These are phyloP conservation scores for Talaromyces sp. DNA, from an alignment of 2,329 filamentous ascomycete genomes.

Conservation along the genomic window DNA sequence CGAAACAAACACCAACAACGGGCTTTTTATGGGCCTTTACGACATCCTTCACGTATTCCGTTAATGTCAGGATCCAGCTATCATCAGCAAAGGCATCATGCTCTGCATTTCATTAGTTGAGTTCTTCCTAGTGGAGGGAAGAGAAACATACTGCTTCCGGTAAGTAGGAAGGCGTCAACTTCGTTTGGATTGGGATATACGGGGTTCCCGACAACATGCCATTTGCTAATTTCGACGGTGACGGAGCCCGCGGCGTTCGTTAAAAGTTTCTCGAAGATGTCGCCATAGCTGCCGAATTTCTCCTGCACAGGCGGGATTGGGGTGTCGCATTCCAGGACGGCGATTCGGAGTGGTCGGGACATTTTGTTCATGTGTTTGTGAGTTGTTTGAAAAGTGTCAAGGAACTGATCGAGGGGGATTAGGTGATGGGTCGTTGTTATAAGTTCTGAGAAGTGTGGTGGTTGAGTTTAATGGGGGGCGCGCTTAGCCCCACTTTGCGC, in stretches of 20 bases:
- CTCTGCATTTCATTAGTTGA: constrained; percentile 17
- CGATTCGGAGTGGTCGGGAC: constrained; percentile 23
- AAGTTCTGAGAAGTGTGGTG: neutral
- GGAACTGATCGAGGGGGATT: neutral
- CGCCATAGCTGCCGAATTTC: constrained; percentile 27
- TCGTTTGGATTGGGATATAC: constrained; percentile 27
- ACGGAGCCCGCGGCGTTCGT: constrained; percentile 14
- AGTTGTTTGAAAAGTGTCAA: neutral
- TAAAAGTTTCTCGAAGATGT: constrained; percentile 31
- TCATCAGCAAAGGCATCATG: constrained; percentile 49
- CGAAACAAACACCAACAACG: constrained; percentile 53
- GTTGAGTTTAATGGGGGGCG: neutral
- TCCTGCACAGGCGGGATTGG: constrained; percentile 27
- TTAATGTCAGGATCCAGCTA: constrained; percentile 50
- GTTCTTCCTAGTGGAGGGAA: fast-evolving
- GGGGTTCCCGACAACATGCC: constrained; percentile 27
- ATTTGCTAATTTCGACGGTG: constrained; percentile 20
- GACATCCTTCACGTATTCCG: constrained; percentile 42
- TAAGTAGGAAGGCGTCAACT: constrained; percentile 31
- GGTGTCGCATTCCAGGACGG: constrained; percentile 35
- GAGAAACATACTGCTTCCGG: constrained; percentile 34
- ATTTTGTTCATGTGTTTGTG: constrained; percentile 6
- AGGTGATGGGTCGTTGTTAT: neutral
- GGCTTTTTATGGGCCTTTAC: constrained; percentile 26
- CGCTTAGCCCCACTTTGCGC: constrained; percentile 2